Percentiles rank a stretch among this genome's conserved stretches.
These are phyloP conservation scores for Solanum okadae DNA, from an alignment of 257 asterid species.

Conservation along the genomic window DNA sequence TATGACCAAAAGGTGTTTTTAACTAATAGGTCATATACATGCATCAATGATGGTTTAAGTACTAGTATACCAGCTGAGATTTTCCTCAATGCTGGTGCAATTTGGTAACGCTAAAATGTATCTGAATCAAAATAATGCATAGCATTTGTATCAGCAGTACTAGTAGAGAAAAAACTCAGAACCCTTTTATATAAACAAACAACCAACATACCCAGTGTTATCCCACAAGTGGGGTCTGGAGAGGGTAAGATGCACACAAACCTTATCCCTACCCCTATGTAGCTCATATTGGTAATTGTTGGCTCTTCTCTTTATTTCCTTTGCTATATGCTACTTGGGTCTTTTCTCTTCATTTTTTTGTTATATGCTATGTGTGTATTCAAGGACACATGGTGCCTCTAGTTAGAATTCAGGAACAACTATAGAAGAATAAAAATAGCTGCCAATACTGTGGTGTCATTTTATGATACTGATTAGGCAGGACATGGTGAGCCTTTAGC, in stretches of 20 bases:
- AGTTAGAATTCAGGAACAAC: background rate
- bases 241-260: background rate
- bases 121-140: background rate
- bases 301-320: background rate
- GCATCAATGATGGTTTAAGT: background rate
- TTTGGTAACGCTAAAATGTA: background rate
- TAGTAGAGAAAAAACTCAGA: background rate
- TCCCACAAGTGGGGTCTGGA: background rate
- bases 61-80: background rate
- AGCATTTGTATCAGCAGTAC: background rate
- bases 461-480: background rate
- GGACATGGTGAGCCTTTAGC: background rate
- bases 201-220: background rate
- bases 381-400: background rate
- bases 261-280: background rate
- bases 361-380: background rate
- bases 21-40: background rate
- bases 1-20: background rate
- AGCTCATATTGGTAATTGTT: background rate
- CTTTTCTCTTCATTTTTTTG: background rate
- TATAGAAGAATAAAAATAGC: background rate
- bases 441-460: background rate
- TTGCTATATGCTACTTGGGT: background rate
- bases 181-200: background rate
- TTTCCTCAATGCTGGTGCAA: background rate